These are phyloP conservation scores for Penicillium oxalicum DNA, from an alignment of 2,329 filamentous ascomycete species.

Conservation along the genomic window DNA sequence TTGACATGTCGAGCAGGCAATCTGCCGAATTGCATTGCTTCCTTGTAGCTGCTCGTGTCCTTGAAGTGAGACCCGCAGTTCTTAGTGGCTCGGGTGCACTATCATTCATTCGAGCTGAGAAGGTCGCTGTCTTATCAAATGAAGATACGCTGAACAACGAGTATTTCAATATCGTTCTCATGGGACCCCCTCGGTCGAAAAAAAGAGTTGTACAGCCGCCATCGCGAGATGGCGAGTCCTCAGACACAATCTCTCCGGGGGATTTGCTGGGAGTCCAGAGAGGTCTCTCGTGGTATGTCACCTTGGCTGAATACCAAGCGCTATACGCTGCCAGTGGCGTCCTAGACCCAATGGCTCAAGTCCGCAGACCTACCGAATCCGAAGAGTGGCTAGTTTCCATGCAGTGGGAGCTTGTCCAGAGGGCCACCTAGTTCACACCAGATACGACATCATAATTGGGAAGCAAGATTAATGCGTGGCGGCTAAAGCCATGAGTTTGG, in stretches of 20 bases:
- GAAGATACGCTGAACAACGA: background rate
- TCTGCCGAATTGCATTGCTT: conserved; percentile 11
- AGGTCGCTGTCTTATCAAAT: background rate
- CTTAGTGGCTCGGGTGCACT: conserved; percentile 24
- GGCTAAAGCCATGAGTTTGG: too few relatives aligned
- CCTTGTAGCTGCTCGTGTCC: conserved; percentile 15
- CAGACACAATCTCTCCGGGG: conserved; percentile 10
- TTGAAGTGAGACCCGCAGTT: conserved; percentile 10
- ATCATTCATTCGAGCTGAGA: conserved; percentile 17
- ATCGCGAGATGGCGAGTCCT: background rate
- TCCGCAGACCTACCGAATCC: background rate
- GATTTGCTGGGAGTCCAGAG: conserved; percentile 27
- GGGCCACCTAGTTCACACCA: background rate
- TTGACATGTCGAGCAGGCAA: background rate
- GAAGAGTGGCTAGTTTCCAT: conserved; percentile 32
- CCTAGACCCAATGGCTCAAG: background rate
- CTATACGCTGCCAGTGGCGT: background rate
- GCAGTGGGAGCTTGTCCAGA: conserved; percentile 35
- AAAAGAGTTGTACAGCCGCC: background rate
- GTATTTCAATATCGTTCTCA: conserved; percentile 21
- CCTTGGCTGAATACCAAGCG: conserved; percentile 15
- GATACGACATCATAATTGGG: background rate
- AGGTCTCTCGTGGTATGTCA: conserved; percentile 34
- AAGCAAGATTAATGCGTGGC: too few relatives aligned
- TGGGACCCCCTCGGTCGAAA: conserved; percentile 23